Evolutionary conservation across 1,284 basidiomycete genomes (phyloP), one percentile per base, ranked within the genome.

Genomic region (Boletus semigastroideus): DNA sequence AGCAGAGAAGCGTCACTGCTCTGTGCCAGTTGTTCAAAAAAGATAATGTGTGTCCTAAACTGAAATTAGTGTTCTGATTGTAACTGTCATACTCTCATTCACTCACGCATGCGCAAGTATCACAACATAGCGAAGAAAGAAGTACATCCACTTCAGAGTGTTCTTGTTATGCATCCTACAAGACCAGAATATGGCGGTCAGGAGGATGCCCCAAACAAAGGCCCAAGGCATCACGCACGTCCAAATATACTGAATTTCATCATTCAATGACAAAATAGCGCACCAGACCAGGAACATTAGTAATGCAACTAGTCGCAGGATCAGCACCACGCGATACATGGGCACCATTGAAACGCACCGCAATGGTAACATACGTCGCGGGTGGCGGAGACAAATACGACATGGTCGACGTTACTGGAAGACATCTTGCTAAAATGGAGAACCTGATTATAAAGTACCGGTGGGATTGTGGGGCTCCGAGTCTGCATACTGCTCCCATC

Each of bases 231-330:
- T n/a, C 27, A 48, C 61, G 28, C 38, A 66, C 60, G 45, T 28
- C 62, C 59, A 66, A 19, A 66, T 55, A 42, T 52, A 65, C 2
- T 42, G 33, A 28, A 65, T 54, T 42, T 66, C 64, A 5, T 65
- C 46, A 5, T 52, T 51, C 17, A 65, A 36, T 17, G 55, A 52
- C 12, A 63, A 7, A 13, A 56, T 4, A 25, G 10, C 42, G 16
- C 60, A 16, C 60, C 64, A 62, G 38, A 54, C 38, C 12, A 66
- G 37, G 31, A 64, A 16, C 5, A 50, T 9, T 12, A 61, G 27
- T 2, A 52, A 52, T 20, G 54, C 48, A 4, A 56, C 58, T 61
- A 13, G 16, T 1, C 2, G 20, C 16, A 27, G 22, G 14, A 42
- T 61, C 22, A 59, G 47, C n/a, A 44, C 2, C 13, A 16, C 17